Percentiles rank a stretch among this genome's conserved stretches.
Conservation (phyloP, 225 moss, liverwort and hornwort species). For the Lunularia cruciata region DNA sequence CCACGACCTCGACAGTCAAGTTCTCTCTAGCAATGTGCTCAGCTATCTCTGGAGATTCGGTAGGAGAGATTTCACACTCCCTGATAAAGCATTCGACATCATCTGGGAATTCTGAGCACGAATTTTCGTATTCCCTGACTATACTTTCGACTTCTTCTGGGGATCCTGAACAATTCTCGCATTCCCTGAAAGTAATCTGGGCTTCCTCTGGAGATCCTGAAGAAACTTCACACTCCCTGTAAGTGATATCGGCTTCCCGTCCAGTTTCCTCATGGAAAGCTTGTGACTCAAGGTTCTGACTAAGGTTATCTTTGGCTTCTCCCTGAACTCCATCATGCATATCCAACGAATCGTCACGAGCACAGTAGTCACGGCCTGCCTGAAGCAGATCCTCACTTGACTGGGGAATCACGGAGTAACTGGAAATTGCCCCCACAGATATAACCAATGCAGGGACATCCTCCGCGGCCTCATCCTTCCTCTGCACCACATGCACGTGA, state of each 20-base stretch:
- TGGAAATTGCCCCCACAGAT: not conserved
- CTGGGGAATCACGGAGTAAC: not conserved
- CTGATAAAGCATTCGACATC: not conserved
- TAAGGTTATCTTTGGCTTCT: not conserved
- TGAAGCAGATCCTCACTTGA: not conserved
- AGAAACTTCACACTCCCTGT: no score
- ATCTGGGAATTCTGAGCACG: not conserved
- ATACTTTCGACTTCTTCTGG: conserved; percentile 3
- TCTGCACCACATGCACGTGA: conserved; percentile 1
- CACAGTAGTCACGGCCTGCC: not conserved
- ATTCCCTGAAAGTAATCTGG: not conserved
- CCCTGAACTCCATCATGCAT: not conserved
- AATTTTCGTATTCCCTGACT: not conserved
- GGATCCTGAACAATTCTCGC: not conserved
- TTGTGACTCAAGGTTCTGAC: no score
- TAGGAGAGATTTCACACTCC: not conserved
- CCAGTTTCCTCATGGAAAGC: no score
- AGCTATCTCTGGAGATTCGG: not conserved
- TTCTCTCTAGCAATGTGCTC: not conserved
- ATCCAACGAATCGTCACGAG: not conserved
- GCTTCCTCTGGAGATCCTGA: not conserved
- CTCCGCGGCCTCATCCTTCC: not conserved
- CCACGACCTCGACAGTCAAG: not conserved
- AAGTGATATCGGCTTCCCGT: no score
- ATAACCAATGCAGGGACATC: not conserved